These are phyloP conservation scores for Cymbopogon flexuosus DNA, from an alignment of 202 grass and related monocot genomes.

Conservation along the genomic window DNA sequence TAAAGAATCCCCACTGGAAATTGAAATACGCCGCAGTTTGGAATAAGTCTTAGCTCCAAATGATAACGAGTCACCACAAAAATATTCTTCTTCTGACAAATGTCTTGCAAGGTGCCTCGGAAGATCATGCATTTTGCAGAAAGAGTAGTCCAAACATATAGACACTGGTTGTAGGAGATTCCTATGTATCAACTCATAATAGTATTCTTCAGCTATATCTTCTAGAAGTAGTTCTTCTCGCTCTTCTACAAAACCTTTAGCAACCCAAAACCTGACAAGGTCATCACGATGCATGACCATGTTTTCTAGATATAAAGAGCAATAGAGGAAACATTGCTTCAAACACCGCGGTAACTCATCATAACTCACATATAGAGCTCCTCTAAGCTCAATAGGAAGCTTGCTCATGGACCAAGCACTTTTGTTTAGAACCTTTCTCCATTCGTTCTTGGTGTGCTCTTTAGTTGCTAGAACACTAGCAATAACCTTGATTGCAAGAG, in stretches of 20 bases:
- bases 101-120: too few species aligned
- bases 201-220: too few species aligned
- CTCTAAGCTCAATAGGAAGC: constrained; percentile 9
- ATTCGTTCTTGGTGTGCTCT: constrained; percentile 3
- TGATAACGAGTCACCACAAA: too few species aligned
- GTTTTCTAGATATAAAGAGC: constrained; percentile 11
- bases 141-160: too few species aligned
- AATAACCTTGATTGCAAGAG: constrained; percentile 20
- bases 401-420: constrained; percentile 27
- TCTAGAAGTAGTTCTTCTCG: not conserved
- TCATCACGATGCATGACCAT: not conserved
- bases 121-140: too few species aligned
- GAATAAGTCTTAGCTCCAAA: too few species aligned
- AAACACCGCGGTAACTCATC: not conserved
- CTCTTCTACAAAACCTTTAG: constrained; percentile 34
- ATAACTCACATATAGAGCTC: constrained; percentile 30
- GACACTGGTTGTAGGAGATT: too few species aligned
- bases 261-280: constrained; percentile 12
- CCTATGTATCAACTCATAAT: too few species aligned
- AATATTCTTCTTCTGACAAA: too few species aligned
- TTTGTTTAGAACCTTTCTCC: constrained; percentile 26
- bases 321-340: constrained; percentile 32
- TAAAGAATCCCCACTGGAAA: too few species aligned
- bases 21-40: too few species aligned
- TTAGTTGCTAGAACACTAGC: constrained; percentile 23